Conservation (phyloP, 805 yeast genomes). For the Saccharomycopsis capsularis region DNA sequence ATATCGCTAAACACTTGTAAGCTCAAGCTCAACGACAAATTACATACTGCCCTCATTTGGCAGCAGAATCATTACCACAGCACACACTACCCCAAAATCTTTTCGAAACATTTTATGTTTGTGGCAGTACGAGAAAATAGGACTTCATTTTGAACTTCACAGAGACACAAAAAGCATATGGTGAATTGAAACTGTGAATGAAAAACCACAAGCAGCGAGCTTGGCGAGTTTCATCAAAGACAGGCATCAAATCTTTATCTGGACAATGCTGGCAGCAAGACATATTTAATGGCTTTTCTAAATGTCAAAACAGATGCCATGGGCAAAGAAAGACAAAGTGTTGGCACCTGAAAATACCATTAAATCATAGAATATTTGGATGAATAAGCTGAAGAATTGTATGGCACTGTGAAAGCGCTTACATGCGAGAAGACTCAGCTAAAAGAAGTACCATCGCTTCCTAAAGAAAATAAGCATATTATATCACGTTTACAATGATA, state of each 20-base stretch:
- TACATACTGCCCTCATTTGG: not conserved
- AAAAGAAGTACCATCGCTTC: not conserved
- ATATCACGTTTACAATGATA: not conserved
- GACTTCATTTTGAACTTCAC: too few species aligned
- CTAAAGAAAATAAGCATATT: too few species aligned
- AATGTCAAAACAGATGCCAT: not conserved
- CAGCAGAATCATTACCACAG: not conserved
- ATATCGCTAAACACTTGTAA: too few species aligned
- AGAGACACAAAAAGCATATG: not conserved
- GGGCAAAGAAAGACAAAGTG: not conserved
- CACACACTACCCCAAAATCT: not conserved
- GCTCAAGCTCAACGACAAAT: not conserved
- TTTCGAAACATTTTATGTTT: too few species aligned
- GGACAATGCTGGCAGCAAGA: not conserved
- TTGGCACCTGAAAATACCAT: not conserved
- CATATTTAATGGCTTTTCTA: not conserved
- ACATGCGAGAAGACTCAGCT: not conserved
- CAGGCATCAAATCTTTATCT: too few species aligned
- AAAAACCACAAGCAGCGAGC: not conserved
- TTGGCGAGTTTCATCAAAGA: too few species aligned
- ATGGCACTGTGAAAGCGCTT: not conserved
- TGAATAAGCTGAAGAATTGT: not conserved
- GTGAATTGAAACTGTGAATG: not conserved
- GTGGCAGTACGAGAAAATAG: too few species aligned
- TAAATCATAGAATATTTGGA: too few species aligned